Conservation (phyloP, 2,329 filamentous ascomycete species). For the Pezicula radicicola region DNA sequence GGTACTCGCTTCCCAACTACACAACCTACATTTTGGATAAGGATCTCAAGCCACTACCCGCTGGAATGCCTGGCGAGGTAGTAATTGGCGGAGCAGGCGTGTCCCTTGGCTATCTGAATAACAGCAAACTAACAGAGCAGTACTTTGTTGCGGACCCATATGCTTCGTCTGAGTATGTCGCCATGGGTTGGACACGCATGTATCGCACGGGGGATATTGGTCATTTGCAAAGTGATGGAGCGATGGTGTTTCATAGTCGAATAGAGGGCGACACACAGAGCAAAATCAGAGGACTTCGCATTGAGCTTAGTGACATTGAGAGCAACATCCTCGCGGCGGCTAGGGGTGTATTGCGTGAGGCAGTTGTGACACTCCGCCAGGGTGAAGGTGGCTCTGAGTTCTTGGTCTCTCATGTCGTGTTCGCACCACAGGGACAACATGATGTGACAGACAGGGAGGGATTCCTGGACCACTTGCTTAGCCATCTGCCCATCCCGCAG, state of each 20-base stretch:
- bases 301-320: constrained; percentile 41
- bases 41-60: constrained; percentile 31
- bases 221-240: constrained; percentile 22
- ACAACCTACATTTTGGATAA: constrained; percentile 36
- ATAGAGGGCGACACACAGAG: constrained; percentile 30
- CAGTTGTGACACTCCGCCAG: constrained; percentile 22
- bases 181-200: constrained; percentile 4
- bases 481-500: constrained; percentile 20
- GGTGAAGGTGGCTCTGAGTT: constrained; percentile 16
- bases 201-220: constrained; percentile 31
- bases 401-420: constrained; percentile 33
- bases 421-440: constrained; percentile 8
- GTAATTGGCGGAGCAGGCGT: constrained; percentile 36
- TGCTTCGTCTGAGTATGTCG: constrained; percentile 1
- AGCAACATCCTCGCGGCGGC: constrained; percentile 20
- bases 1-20: constrained; percentile 16
- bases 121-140: constrained; percentile 34
- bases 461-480: constrained; percentile 12
- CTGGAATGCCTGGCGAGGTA: constrained; percentile 41
- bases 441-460: background rate
- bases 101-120: constrained; percentile 32
- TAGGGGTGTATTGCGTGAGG: constrained; percentile 20
- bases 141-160: background rate
- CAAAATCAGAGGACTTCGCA: constrained; percentile 34
- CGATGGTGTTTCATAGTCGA: constrained; percentile 26